Base-by-base conservation (phyloP, 164 flowering plant species). In the Aristolochia fimbriata region DNA sequence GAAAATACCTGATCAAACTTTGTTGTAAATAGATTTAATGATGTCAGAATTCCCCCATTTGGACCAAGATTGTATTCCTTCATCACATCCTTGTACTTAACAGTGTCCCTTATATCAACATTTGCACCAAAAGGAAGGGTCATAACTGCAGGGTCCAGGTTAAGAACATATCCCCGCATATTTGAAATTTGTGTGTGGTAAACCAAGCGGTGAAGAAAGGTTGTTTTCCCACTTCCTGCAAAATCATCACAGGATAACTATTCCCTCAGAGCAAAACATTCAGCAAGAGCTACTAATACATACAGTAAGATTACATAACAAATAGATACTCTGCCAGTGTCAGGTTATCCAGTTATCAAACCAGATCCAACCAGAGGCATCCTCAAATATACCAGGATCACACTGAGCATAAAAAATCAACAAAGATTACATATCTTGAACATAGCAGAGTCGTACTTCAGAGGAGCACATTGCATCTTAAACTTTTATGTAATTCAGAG, bases 11-110 rank as follows among this genome's bases (percentile, higher is more conserved):
- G 94, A 70, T 90, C 90, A 74, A 93, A 90, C 79, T 86, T 87
- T 15, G 97, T 89, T 0, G 97, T 74, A 76, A 93, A 93, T 73
- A 93, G 68, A 69, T 89, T 93, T 30, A 93, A 88, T 1, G 98
- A 89, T 13, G 98, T 93, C 60, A 90, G 62, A 52, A 90, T 93
- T 62, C 94, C 98, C 8, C 98, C 97, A 75, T 89, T 92, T 45
- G 98, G 97, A 16, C 98, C 97, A 59, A 92, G 88, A 70, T 92
- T 87, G 76, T 68, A 92, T 66, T 92, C 87, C 74, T 92, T 92
- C 98, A 92, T 92, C 31, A 92, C 98, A 76, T 92, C 96, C 73
- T 89, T 92, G 74, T 92, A 92, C 17, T 68, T 71, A 31, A 92
- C 88, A 25, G 96, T 89, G 71, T 92, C 97, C 65, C 98, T 78